Conservation (phyloP, 1,284 basidiomycete species). For the Sporisorium reilianum region DNA sequence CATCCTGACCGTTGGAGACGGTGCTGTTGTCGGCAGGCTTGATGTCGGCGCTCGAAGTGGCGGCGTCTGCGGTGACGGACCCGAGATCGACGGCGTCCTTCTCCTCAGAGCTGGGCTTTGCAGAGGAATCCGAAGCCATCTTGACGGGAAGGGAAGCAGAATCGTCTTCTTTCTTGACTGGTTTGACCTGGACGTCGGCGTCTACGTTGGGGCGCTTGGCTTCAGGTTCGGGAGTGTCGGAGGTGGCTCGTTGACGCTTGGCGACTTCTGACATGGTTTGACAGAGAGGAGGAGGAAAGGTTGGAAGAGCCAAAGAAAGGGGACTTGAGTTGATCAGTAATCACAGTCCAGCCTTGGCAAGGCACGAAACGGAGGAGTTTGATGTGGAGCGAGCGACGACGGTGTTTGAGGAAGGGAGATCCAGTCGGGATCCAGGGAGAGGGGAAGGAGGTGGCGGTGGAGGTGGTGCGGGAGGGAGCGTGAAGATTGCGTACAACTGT, state of each 20-base stretch:
- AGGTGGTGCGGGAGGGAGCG: constrained; percentile 15
- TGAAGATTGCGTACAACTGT: constrained; percentile 45
- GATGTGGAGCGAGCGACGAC: constrained; percentile 15
- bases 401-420: constrained; percentile 5
- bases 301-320: constrained; percentile 24
- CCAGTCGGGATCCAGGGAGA: constrained; percentile 16
- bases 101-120: constrained; percentile 43
- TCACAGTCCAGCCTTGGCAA: constrained; percentile 33
- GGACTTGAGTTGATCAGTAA: constrained; percentile 43
- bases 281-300: constrained; percentile 6
- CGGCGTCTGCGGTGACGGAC: constrained; percentile 36
- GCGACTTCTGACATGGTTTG: constrained; percentile 57
- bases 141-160: constrained; percentile 13
- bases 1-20: constrained; percentile 37
- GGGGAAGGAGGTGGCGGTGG: neutral
- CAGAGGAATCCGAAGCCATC: constrained; percentile 45
- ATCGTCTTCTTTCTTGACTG: constrained; percentile 10
- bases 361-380: constrained; percentile 23
- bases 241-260: constrained; percentile 57
- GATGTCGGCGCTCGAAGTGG: constrained; percentile 37
- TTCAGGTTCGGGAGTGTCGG: constrained; percentile 50
- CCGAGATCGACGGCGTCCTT: constrained; percentile 58
- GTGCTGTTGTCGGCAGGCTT: constrained; percentile 35
- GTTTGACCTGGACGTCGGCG: constrained; percentile 23
- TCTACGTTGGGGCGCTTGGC: constrained; percentile 52